A percentile compares a stretch with the other conserved stretches of the same genome.
Conservation (phyloP, 257 asterid species). For the Dorcoceras hygrometricum region DNA sequence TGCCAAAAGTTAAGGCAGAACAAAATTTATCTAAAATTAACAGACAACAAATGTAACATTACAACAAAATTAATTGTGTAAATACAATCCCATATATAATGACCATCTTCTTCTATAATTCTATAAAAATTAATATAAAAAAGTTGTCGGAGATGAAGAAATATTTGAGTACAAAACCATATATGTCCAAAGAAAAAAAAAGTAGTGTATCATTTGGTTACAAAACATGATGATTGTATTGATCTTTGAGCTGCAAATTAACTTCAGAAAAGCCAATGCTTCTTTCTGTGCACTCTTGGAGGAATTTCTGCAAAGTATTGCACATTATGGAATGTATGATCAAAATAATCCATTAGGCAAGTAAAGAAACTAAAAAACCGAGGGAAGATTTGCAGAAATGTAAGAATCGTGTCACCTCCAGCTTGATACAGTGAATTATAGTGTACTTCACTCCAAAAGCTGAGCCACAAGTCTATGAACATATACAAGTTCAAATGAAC, state of each 20-base stretch:
- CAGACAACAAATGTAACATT: no score
- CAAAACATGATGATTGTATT: neutral
- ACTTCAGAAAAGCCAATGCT: conserved; percentile 72
- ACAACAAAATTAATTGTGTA: no score
- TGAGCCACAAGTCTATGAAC: conserved; percentile 73
- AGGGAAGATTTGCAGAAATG: neutral
- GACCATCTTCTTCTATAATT: no score
- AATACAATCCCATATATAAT: no score
- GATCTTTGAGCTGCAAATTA: neutral
- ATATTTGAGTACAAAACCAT: no score
- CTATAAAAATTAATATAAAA: no score
- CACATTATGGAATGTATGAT: conserved; percentile 11
- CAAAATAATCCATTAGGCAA: neutral
- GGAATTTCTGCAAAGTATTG: conserved; percentile 60
- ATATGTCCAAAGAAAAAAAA: no score
- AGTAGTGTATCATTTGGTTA: conserved; percentile 22
- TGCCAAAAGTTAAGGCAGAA: no score
- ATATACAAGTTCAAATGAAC: conserved; percentile 2
- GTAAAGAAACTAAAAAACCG: neutral
- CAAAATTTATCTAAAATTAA: no score
- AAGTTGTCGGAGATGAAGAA: neutral
- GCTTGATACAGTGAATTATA: conserved; percentile 77
- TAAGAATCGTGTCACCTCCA: conserved; percentile 52
- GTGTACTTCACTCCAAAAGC: conserved; percentile 99
- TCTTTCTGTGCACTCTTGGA: conserved; percentile 52